Base-by-base conservation (phyloP, 1,139 yeast species). In the Magnusiomyces magnusii region DNA sequence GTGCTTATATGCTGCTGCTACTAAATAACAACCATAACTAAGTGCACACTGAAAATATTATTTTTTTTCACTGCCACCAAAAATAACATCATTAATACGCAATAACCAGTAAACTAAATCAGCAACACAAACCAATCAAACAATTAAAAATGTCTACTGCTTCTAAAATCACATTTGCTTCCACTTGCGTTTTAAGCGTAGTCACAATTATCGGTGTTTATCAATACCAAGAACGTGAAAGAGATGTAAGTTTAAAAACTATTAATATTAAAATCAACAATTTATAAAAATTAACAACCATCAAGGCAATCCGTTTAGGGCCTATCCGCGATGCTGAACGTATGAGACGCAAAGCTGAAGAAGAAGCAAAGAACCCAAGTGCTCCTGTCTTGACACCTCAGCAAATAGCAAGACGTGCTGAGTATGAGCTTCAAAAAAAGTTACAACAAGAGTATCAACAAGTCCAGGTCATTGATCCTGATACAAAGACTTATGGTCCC, bases 281-380 rank as follows among this genome's bases (percentile, higher is more conserved):
- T n/a, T n/a, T n/a, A n/a, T n/a, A n/a, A n/a, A n/a, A n/a, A n/a
- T n/a, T n/a, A n/a, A n/a, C n/a, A n/a, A n/a, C n/a, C n/a, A n/a
- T n/a, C n/a, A n/a, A 68, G 65, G 85, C 87, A 2, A 76, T 87
- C 57, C 83, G 86, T 63, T 90, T 85, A 68, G 95, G 95, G 1
- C 95, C 95, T 10, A 82, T 86, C 68, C 85, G 84, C 67, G 95
- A 87, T 69, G 88, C 89, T 15, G 83, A 79, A 63, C 75, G 93
- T 60, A 71, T 83, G 64, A 75, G 78, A 57, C 79, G 76, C 57
- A 81, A 81, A 69, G 59, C 62, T 36, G 72, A 70, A 58, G 71
- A 71, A 67, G 78, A 78, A 66, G 77, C 76, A 67, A 65, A 70
- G 55, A 71, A 71, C 39, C 66, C 66, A 52, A 71, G 70, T 17